A percentile compares a stretch with the other conserved stretches of the same genome.
Evolutionary conservation across 257 asterid species (phyloP).

Genomic region (Primulina eburnea): DNA sequence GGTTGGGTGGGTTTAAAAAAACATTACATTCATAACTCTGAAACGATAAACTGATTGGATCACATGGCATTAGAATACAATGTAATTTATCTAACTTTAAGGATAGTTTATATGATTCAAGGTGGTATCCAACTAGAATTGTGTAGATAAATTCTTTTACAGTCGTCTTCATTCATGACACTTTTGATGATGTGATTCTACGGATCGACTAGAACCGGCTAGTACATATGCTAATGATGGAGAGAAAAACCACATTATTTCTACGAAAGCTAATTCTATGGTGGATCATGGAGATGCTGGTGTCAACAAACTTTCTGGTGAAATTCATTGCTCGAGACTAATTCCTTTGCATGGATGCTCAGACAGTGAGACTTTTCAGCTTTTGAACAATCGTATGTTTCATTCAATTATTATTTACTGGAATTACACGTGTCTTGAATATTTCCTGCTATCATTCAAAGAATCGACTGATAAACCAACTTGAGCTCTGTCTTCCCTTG

Average conservation of each 20-base stretch:
- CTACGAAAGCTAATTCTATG: constrained; percentile 43
- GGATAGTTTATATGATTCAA: constrained; percentile 2
- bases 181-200: constrained; percentile 27
- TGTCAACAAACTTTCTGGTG: constrained; percentile 41
- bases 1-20: neutral
- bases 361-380: constrained; percentile 70
- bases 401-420: constrained; percentile 8
- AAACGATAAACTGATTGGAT: neutral
- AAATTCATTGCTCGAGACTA: constrained; percentile 41
- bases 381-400: constrained; percentile 65
- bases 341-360: constrained; percentile 68
- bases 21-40: neutral
- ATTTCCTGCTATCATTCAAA: constrained; percentile 6
- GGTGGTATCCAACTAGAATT: constrained; percentile 7
- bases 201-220: constrained; percentile 74
- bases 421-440: constrained; percentile 18
- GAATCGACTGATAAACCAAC: neutral
- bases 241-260: constrained; percentile 52
- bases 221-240: constrained; percentile 60
- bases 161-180: constrained; percentile 14
- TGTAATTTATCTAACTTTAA: neutral
- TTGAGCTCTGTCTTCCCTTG: neutral
- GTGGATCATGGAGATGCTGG: constrained; percentile 58
- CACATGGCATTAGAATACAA: neutral
- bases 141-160: constrained; percentile 1